Evolutionary conservation across 352 stramenopile genomes (phyloP).

Genomic region (Phytophthora macrochlamydospora): DNA sequence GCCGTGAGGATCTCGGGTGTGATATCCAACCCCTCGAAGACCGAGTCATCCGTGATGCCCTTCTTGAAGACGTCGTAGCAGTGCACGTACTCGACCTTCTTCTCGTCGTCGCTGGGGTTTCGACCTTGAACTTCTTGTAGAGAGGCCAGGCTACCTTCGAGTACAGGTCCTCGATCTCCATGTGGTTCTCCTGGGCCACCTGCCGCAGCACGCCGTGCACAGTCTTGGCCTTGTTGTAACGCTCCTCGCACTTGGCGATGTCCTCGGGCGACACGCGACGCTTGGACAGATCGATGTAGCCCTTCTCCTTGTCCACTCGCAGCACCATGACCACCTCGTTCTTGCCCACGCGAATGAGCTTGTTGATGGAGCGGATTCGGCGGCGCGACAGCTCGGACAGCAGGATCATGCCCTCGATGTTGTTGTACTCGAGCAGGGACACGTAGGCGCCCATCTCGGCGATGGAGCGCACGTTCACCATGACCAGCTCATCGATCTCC

Average conservation of each 20-base stretch:
- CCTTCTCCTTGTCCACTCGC: slow-evolving; percentile 99
- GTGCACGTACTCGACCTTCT: slow-evolving; percentile 95
- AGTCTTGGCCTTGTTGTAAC: slow-evolving; percentile 99
- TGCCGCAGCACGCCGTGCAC: slow-evolving; percentile 96
- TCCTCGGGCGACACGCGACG: slow-evolving; percentile 98
- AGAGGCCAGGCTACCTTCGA: slow-evolving; percentile 97
- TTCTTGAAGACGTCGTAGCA: slow-evolving; percentile 99
- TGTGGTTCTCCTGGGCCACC: slow-evolving; percentile 78
- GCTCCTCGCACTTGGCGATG: slow-evolving; percentile 98
- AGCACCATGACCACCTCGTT: slow-evolving; percentile 99
- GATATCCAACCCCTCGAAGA: slow-evolving; percentile 93
- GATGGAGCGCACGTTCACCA: slow-evolving; percentile 96
- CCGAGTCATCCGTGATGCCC: slow-evolving; percentile 91
- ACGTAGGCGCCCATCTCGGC: slow-evolving; percentile 99
- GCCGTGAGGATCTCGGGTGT: slow-evolving; percentile 83
- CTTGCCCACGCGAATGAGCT: slow-evolving; percentile 99
- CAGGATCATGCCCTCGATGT: slow-evolving; percentile 99
- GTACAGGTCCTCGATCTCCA: slow-evolving; percentile 85
- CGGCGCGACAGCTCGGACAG: slow-evolving; percentile 98
- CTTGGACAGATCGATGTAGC: slow-evolving; percentile 99
- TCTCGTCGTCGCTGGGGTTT: slow-evolving; percentile 80
- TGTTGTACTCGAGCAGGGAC: slow-evolving; percentile 99
- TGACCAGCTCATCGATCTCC: slow-evolving; percentile 98
- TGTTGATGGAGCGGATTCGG: slow-evolving; percentile 99
- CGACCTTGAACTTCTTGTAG: slow-evolving; percentile 96